Percentiles rank a stretch among this genome's conserved stretches.
These are phyloP conservation scores for Ophiocordyceps sinensis DNA, from an alignment of 2,329 filamentous ascomycete species.

Conservation along the genomic window DNA sequence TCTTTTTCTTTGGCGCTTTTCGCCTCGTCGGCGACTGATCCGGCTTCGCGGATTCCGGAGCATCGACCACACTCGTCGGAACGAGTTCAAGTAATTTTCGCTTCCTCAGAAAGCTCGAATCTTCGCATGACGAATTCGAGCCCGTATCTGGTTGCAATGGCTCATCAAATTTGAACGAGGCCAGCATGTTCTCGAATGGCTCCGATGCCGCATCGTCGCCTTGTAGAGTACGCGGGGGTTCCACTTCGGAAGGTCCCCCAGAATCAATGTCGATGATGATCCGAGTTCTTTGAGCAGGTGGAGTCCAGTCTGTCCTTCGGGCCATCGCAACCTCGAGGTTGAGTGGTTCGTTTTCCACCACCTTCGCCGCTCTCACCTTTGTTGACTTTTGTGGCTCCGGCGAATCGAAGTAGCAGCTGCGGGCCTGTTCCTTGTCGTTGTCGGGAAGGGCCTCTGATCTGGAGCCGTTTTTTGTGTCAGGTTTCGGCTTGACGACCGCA, in stretches of 20 bases:
- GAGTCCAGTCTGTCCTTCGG: constrained; percentile 54
- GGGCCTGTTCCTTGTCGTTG: constrained; percentile 4
- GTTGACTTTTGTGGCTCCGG: constrained; percentile 2
- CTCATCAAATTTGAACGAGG: constrained; percentile 24
- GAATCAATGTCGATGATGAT: constrained; percentile 14
- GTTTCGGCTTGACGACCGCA: neutral
- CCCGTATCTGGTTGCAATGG: constrained; percentile 5
- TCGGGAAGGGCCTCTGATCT: neutral
- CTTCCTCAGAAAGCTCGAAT: constrained; percentile 30
- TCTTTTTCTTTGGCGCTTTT: constrained; percentile 51
- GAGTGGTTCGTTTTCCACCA: constrained; percentile 17
- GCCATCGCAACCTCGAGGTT: constrained; percentile 33
- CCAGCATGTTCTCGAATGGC: constrained; percentile 29
- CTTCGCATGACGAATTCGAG: constrained; percentile 9
- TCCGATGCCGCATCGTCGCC: constrained; percentile 7
- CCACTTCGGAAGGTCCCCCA: constrained; percentile 15
- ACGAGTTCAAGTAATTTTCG: constrained; percentile 41
- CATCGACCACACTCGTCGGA: constrained; percentile 14
- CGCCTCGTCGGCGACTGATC: constrained; percentile 24
- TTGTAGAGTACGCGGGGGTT: constrained; percentile 4
- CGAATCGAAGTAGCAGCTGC: neutral
- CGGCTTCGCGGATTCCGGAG: constrained; percentile 8
- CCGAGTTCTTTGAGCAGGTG: constrained; percentile 30
- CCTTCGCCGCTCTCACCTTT: constrained; percentile 4
- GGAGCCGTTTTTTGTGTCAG: neutral